Percentiles rank a stretch among this genome's conserved stretches.
Conservation (phyloP, 352 stramenopile species). For the Globisporangium alternatum region DNA sequence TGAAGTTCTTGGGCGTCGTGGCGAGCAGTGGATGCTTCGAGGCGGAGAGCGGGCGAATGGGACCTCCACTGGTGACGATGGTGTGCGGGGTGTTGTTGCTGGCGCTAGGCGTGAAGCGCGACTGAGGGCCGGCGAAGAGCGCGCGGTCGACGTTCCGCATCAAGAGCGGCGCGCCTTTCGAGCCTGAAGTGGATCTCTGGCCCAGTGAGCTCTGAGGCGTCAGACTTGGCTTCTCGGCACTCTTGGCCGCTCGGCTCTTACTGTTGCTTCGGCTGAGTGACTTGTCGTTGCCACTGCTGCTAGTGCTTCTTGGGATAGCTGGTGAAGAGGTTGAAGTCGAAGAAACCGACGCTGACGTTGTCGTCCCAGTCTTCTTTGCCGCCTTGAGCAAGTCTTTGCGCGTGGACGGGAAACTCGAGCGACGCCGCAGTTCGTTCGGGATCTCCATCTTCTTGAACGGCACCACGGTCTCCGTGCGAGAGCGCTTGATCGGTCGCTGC, state of each 20-base stretch:
- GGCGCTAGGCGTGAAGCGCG: constrained; percentile 18
- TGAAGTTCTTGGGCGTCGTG: constrained; percentile 2
- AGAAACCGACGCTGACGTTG: constrained; percentile 6
- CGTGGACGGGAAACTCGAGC: constrained; percentile 18
- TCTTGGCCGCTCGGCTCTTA: constrained; percentile 6
- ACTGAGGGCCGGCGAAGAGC: constrained; percentile 20
- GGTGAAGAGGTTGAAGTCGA: constrained; percentile 16
- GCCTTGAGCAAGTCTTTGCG: constrained; percentile 9
- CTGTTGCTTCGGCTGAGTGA: constrained; percentile 14
- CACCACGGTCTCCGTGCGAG: constrained; percentile 25
- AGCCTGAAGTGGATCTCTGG: background rate
- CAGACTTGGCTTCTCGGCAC: constrained; percentile 12
- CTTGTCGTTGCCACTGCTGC: constrained; percentile 4
- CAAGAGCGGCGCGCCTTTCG: constrained; percentile 27
- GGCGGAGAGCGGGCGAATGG: background rate
- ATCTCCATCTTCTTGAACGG: constrained; percentile 50
- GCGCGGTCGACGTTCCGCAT: constrained; percentile 29
- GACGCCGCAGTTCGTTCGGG: constrained; percentile 11
- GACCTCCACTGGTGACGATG: background rate
- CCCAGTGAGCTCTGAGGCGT: constrained; percentile 13
- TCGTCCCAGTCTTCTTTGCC: background rate
- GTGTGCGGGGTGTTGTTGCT: constrained; percentile 14
- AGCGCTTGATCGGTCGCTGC: constrained; percentile 38
- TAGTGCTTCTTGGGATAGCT: constrained; percentile 9
- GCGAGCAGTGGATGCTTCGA: background rate